These are phyloP conservation scores for Penicillium sp. DNA, from an alignment of 2,329 filamentous ascomycete genomes.

Conservation along the genomic window DNA sequence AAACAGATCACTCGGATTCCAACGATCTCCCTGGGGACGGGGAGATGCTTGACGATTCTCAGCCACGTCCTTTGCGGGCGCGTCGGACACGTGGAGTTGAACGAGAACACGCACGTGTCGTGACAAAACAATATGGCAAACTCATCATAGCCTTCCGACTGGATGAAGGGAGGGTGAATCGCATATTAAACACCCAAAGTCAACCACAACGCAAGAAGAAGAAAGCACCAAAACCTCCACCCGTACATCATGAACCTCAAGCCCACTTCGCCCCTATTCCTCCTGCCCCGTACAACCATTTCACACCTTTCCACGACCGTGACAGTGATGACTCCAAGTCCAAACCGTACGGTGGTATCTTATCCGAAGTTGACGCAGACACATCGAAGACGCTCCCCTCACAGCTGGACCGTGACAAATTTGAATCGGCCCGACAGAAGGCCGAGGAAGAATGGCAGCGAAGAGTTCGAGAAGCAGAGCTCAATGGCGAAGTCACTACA, in stretches of 20 bases:
- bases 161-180: conserved; percentile 58
- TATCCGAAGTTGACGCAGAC: conserved; percentile 85
- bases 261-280: conserved; percentile 62
- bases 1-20: conserved; percentile 27
- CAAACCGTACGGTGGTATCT: conserved; percentile 92
- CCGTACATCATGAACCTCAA: conserved; percentile 45
- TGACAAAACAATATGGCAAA: conserved; percentile 45
- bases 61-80: conserved; percentile 62
- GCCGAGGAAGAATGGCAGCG: conserved; percentile 90
- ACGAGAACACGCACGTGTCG: conserved; percentile 40
- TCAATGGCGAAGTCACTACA: conserved; percentile 61
- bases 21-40: conserved; percentile 22
- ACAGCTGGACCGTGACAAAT: conserved; percentile 76
- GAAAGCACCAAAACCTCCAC: conserved; percentile 44
- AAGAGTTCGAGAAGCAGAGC: conserved; percentile 62
- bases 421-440: conserved; percentile 85
- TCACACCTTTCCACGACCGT: conserved; percentile 85
- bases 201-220: conserved; percentile 58
- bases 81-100: conserved; percentile 53
- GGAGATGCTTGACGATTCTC: conserved; percentile 20
- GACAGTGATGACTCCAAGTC: conserved; percentile 86
- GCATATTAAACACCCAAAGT: conserved; percentile 60
- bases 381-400: conserved; percentile 84
- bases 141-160: conserved; percentile 62
- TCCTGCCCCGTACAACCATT: conserved; percentile 69